Evolutionary conservation across 208 protist species (phyloP), one percentile per base, ranked within the genome.

Genomic region (Crithidia acanthocephali): DNA sequence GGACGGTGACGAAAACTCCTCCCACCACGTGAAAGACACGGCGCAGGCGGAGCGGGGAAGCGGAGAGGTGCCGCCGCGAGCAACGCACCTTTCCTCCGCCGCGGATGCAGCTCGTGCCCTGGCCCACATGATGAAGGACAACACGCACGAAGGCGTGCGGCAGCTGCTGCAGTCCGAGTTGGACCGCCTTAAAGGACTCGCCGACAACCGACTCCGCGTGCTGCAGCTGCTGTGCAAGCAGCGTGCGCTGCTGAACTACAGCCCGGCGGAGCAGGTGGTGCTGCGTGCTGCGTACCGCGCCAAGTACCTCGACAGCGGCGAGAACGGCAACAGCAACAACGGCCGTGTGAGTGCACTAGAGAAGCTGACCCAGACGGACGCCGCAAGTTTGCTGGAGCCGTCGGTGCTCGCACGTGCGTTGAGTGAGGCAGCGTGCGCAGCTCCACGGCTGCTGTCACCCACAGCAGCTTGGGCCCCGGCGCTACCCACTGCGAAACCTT

Each of bases 161-260:
- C 85, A 80, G 28, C 76, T 73, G 30, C 68, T 90, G 23, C 75
- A 77, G 33, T 48, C 51, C 9, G 85, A 90, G 58, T 70, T 86
- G 23, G 69, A 82, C 56, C 82, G 80, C 27, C 79, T 91, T 18
- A 76, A 80, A 32, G 64, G 52, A 2, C 56, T 86, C 40, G 86
- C 81, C 0, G 80, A 83, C 52, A 74, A 74, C n/a, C 80, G 86
- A 8, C 77, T 91, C 4, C 60, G 69, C 28, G 72, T 86, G 20
- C 66, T 91, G 30, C 81, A 82, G 55, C 57, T 91, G 33, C 67
- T 91, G 37, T 84, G 78, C 67, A 87, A 91, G 68, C 86, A 88
- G 45, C 81, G 79, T 15, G 82, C 81, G 0, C 47, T 90, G 9
- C 57, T 87, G 30, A 72, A 42, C 37, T 67, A 76, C 47, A 76